Percentiles rank a stretch among this genome's conserved stretches.
These are phyloP conservation scores for Coemansia sp. DNA, from an alignment of 192 early-diverging fungal genomes.

Conservation along the genomic window DNA sequence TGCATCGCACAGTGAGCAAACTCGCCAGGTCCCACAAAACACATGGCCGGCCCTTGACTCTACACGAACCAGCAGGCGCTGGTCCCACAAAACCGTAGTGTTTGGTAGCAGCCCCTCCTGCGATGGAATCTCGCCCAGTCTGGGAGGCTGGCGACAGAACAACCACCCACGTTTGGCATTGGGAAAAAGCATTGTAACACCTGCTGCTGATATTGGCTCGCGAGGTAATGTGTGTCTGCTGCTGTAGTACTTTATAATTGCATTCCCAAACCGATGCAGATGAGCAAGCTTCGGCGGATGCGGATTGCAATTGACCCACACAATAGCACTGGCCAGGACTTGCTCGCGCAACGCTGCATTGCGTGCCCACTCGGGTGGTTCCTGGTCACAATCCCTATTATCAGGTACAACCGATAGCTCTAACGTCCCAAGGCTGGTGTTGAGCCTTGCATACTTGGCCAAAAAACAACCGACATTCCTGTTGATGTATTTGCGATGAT, in stretches of 20 bases:
- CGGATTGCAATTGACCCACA: slow-evolving; percentile 31
- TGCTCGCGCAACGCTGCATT: slow-evolving; percentile 44
- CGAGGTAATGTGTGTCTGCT: neutral
- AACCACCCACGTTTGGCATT: slow-evolving; percentile 27
- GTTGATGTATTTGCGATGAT: slow-evolving; percentile 34
- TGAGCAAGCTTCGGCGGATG: slow-evolving; percentile 45
- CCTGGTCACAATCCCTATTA: neutral
- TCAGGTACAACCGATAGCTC: slow-evolving; percentile 14
- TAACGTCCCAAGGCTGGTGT: slow-evolving; percentile 8
- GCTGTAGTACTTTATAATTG: slow-evolving; percentile 14
- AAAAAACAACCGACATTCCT: slow-evolving; percentile 9
- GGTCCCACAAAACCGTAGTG: slow-evolving; percentile 33
- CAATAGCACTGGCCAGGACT: slow-evolving; percentile 21
- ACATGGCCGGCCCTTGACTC: neutral
- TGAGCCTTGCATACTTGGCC: slow-evolving; percentile 10
- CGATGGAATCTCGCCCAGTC: slow-evolving; percentile 18
- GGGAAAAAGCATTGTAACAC: slow-evolving; percentile 27
- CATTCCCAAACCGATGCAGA: slow-evolving; percentile 15
- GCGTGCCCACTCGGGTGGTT: slow-evolving; percentile 15
- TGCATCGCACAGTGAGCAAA: slow-evolving; percentile 24
- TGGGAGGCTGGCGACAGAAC: slow-evolving; percentile 39
- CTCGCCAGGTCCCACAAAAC: slow-evolving; percentile 16
- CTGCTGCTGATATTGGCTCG: slow-evolving; percentile 13
- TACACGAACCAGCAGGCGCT: slow-evolving; percentile 19
- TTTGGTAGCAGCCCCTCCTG: neutral